Evolutionary conservation across 2,329 filamentous ascomycete species (phyloP).

Genomic region (Penicillium sp.): DNA sequence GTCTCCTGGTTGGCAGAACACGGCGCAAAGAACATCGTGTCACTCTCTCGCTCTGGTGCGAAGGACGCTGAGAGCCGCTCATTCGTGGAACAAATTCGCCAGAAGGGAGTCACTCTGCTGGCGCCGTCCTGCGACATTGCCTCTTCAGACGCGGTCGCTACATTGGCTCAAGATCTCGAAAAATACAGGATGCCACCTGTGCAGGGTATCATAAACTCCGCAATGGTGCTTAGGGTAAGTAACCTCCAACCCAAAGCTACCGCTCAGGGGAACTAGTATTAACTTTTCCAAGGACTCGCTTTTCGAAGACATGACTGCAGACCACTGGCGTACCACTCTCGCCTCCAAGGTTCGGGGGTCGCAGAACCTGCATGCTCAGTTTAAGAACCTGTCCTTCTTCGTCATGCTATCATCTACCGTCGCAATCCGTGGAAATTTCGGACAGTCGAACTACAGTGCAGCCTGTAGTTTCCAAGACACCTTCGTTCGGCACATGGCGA

Average conservation of each 20-base stretch:
- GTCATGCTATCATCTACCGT: conserved; percentile 48
- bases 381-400: conserved; percentile 48
- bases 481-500: conserved; percentile 21
- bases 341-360: conserved; percentile 48
- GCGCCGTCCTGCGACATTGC: conserved; percentile 8
- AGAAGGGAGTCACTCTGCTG: background rate
- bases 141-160: background rate
- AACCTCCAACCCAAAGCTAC: background rate
- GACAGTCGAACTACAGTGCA: conserved; percentile 52
- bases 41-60: conserved; percentile 10
- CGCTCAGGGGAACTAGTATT: background rate
- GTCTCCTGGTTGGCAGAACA: conserved; percentile 3
- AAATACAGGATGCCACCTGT: conserved; percentile 23
- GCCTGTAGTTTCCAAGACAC: conserved; percentile 47
- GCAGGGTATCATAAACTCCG: conserved; percentile 38
- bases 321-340: conserved; percentile 43
- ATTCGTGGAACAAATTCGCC: conserved; percentile 2
- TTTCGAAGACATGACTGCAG: conserved; percentile 48
- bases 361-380: conserved; percentile 41
- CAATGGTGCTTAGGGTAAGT: conserved; percentile 32
- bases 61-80: conserved; percentile 14
- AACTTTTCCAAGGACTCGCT: conserved; percentile 19
- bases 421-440: conserved; percentile 51
- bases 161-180: background rate
- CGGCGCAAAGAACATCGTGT: conserved; percentile 8